Evolutionary conservation across 2,329 filamentous ascomycete genomes (phyloP), one percentile per base, ranked within the genome.

Genomic region (Colletotrichum cereale): DNA sequence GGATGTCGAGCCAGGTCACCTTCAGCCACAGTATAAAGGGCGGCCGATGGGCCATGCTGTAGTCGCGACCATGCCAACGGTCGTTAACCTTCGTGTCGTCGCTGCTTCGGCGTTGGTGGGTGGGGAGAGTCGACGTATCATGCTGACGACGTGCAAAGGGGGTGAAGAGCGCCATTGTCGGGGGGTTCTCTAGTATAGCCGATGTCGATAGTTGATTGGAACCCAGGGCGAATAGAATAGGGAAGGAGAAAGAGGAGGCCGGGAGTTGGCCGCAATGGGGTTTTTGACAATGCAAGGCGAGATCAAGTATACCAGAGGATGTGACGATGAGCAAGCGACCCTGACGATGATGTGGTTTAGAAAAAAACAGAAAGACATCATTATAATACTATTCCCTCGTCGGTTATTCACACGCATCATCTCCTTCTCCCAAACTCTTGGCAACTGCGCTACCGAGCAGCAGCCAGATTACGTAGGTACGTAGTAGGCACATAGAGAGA

Each of bases 1-100:
- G 58, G 62, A 93, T 86, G 76, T 93, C 92, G 11, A 92, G 81
- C 86, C 88, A 91, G 8, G 90, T 91, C 14, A 85, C 84, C 79
- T 91, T 92, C 74, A 93, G 78, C 91, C 91, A 93, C 77, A 92
- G 89, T 7, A 91, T 90, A 74, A 93, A 92, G 1, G 83, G 86
- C 2, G 91, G 90, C 12, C 86, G 82, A 2, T 77, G 81, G 2
- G 82, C 82, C 84, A 89, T 87, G 64, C 81, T 78, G 68, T 83
- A 83, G 0, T 72, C 69, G 3, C 58, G 56, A 1, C 50, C 56
- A 24, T 62, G 57, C 64, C 64, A 62, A 14, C 52, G 56, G 14
- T 62, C 64, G 16, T 71, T 71, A 42, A 62, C 36, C 21, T 34
- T 57, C 36, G 68, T 67, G 10, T 67, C 68, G 1, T 67, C 63